A percentile compares a stretch with the other conserved stretches of the same genome.
These are phyloP conservation scores for Byssoonygena ceratinophila DNA, from an alignment of 2,329 filamentous ascomycete genomes.

Conservation along the genomic window DNA sequence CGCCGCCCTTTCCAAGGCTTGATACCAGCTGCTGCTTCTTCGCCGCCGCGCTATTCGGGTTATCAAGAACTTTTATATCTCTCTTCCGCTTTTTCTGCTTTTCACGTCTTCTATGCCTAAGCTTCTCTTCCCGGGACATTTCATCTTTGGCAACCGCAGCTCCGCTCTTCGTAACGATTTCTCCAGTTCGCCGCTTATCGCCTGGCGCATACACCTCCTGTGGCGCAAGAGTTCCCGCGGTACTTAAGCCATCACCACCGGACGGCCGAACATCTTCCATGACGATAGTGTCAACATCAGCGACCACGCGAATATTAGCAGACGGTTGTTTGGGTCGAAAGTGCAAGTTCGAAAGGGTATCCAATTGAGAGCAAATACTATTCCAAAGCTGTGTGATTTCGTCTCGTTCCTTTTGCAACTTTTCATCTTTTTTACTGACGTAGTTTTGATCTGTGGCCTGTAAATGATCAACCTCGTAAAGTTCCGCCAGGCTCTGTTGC, in stretches of 20 bases:
- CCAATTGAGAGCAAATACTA: constrained; percentile 66
- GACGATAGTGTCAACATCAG: constrained; percentile 78
- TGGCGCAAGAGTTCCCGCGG: constrained; percentile 66
- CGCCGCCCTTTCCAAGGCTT: constrained; percentile 70
- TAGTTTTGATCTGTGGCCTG: constrained; percentile 68
- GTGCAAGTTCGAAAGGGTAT: constrained; percentile 85
- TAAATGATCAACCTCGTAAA: constrained; percentile 89
- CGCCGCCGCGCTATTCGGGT: constrained; percentile 36
- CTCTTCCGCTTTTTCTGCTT: constrained; percentile 71
- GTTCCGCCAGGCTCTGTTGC: constrained; percentile 76
- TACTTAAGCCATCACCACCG: constrained; percentile 53
- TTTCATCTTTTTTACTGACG: constrained; percentile 71
- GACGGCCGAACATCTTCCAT: constrained; percentile 95
- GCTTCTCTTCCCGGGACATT: constrained; percentile 77
- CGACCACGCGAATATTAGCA: constrained; percentile 72
- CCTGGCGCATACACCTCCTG: constrained; percentile 88
- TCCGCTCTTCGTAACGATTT: constrained; percentile 68
- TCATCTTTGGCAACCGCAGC: constrained; percentile 71
- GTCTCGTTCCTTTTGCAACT: constrained; percentile 66
- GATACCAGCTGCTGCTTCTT: constrained; percentile 49
- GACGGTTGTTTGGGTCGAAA: constrained; percentile 83
- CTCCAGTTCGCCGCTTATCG: constrained; percentile 53
- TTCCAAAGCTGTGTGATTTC: constrained; percentile 79
- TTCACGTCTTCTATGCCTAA: constrained; percentile 61
- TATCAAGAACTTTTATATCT: constrained; percentile 39